Evolutionary conservation across 2,329 filamentous ascomycete genomes (phyloP).

Genomic region (Cladosporium sphaerospermum): DNA sequence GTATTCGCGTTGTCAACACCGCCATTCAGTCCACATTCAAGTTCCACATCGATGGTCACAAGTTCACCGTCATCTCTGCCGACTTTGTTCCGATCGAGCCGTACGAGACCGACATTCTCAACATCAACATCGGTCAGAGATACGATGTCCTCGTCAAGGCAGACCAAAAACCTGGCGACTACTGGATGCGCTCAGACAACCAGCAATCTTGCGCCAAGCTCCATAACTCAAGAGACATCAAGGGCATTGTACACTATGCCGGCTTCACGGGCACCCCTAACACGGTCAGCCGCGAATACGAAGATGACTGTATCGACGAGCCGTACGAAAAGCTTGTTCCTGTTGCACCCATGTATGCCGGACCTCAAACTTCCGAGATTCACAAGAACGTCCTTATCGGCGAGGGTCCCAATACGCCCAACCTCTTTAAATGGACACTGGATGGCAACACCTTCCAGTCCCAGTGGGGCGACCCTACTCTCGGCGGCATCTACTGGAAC

Average conservation of each 20-base stretch:
- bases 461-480: slow-evolving; percentile 34
- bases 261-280: slow-evolving; percentile 26
- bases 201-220: slow-evolving; percentile 32
- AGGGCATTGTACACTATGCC: slow-evolving; percentile 33
- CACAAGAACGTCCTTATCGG: slow-evolving; percentile 29
- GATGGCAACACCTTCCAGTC: slow-evolving; percentile 35
- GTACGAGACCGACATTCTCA: slow-evolving; percentile 32
- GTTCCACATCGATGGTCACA: slow-evolving; percentile 39
- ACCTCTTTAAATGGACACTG: slow-evolving; percentile 38
- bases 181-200: slow-evolving; percentile 32
- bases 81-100: slow-evolving; percentile 34
- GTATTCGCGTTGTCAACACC: slow-evolving; percentile 28
- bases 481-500: slow-evolving; percentile 21
- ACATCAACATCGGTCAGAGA: slow-evolving; percentile 33
- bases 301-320: slow-evolving; percentile 35
- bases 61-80: slow-evolving; percentile 33
- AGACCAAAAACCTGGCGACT: slow-evolving; percentile 23
- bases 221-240: slow-evolving; percentile 20
- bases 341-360: slow-evolving; percentile 24
- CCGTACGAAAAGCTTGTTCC: slow-evolving; percentile 33
- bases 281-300: slow-evolving; percentile 29
- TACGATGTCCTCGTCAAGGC: slow-evolving; percentile 29
- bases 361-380: slow-evolving; percentile 22
- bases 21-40: slow-evolving; percentile 37
- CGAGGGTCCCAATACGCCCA: slow-evolving; percentile 24